phyloP scores from a whole-genome alignment of 495 filamentous ascomycete genomes.

The Evansstolkia leycettana region DNA sequence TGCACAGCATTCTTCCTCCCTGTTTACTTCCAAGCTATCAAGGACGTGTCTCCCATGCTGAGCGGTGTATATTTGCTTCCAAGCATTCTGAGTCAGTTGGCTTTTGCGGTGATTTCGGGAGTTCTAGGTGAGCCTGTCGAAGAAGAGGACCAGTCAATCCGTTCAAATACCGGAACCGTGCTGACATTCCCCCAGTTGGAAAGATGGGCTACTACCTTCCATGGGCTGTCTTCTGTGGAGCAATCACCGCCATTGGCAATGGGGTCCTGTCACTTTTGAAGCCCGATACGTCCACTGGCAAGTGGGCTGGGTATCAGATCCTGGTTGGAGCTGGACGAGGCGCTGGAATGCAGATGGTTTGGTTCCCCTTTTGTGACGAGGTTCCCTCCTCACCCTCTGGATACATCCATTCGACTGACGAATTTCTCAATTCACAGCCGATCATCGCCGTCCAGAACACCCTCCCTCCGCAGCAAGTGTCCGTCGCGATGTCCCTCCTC shows the following conservation, averaged over 20 bases:
- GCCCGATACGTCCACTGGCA: constrained; percentile 26
- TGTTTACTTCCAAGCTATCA: constrained; percentile 29
- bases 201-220: constrained; percentile 40
- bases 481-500: constrained; percentile 37
- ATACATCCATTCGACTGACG: neutral
- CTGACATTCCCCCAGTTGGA: constrained; percentile 19
- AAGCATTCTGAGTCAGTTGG: constrained; percentile 37
- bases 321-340: constrained; percentile 41
- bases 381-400: neutral
- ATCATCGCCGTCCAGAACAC: constrained; percentile 42
- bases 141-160: no score
- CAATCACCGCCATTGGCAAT: constrained; percentile 23
- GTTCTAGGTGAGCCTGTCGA: constrained; percentile 24
- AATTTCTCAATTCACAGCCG: constrained; percentile 12
- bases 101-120: constrained; percentile 34
- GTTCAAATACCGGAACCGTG: no score
- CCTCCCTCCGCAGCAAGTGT: constrained; percentile 28
- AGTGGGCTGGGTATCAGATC: constrained; percentile 46
- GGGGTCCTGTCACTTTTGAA: constrained; percentile 39
- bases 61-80: constrained; percentile 28
- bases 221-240: constrained; percentile 18
- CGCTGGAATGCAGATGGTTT: constrained; percentile 31
- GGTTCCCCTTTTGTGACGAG: neutral
- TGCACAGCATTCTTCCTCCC: constrained; percentile 21
- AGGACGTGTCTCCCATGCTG: constrained; percentile 13